Base-by-base conservation (phyloP, 495 filamentous ascomycete species). In the Pseudoneurospora amorphoporcata region DNA sequence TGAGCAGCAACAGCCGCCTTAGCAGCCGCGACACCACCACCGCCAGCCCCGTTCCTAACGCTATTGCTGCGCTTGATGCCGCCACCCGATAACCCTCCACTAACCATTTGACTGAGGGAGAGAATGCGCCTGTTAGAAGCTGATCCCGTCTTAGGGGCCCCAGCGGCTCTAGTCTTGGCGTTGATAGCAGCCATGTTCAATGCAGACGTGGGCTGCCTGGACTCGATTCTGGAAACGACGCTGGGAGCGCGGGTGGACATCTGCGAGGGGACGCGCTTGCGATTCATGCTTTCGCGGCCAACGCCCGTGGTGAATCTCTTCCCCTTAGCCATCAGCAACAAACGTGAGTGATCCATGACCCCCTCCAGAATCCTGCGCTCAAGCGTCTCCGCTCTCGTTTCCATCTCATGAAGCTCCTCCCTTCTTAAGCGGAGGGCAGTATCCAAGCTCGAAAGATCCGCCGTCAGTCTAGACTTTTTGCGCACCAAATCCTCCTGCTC, bases 281-380 rank as follows among this genome's bases (percentile, higher is more conserved):
- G 87, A 81, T 86, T 91, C 89, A 93, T 92, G 0, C 16, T 29
- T 14, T 58, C 47, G 2, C 73, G 79, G 82, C 73, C 43, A 16
- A 68, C 47, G 80, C 77, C 72, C 78, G 47, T 58, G 32, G 53
- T 65, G 14, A 65, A 35, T 0, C 53, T 72, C 73, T 80, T 79
- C 9, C 81, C 83, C 76, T 90, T 89, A 17, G 88, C 88, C 72
- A 96, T 88, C 53, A 98, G 87, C 19, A 98, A 84, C 7, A 91
- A 90, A 23, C 94, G 91, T 40, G 95, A 97, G 77, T 98, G 94
- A 77, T 99, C 94, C 73, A 99, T 93, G 45, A 98, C 93, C 39
- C 94, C 93, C 72, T 98, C 95, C 39, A 99, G 83, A 72, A 99
- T 97, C 10, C 95, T 88, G 61, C 94, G 91, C 83, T 99, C 95